phyloP scores from a whole-genome alignment of 805 yeast species.

The Danielia reshetovae region DNA sequence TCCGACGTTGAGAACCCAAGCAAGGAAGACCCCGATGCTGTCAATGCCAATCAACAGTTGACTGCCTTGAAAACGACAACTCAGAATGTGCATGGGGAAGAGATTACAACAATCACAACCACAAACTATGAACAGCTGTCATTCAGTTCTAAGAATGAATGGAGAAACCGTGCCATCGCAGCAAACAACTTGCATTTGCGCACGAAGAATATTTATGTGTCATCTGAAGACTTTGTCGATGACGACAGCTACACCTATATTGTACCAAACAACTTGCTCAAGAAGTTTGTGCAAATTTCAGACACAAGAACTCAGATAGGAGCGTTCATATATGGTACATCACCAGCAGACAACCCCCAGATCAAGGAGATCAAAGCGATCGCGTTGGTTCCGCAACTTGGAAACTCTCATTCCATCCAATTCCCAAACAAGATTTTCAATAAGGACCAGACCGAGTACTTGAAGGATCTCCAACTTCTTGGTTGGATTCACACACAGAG shows the following conservation, averaged over 20 bases:
- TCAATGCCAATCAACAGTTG: slow-evolving; percentile 46
- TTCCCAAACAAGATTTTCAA: slow-evolving; percentile 49
- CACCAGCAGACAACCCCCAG: slow-evolving; percentile 66
- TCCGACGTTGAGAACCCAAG: slow-evolving; percentile 58
- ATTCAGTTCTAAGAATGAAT: slow-evolving; percentile 80
- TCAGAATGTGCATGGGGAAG: slow-evolving; percentile 92
- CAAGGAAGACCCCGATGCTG: slow-evolving; percentile 29
- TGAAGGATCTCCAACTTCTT: slow-evolving; percentile 60
- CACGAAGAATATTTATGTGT: slow-evolving; percentile 65
- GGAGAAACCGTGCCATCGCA: slow-evolving; percentile 86
- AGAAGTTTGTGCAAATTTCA: slow-evolving; percentile 72
- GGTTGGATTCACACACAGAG: slow-evolving; percentile 96
- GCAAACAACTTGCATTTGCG: slow-evolving; percentile 69
- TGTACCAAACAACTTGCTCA: slow-evolving; percentile 76
- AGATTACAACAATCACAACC: slow-evolving; percentile 90
- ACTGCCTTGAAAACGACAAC: slow-evolving; percentile 81
- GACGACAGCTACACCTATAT: slow-evolving; percentile 63
- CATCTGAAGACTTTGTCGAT: slow-evolving; percentile 50
- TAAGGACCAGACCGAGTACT: slow-evolving; percentile 28
- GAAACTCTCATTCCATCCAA: slow-evolving; percentile 62
- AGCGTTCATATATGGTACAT: slow-evolving; percentile 73
- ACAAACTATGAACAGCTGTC: slow-evolving; percentile 80
- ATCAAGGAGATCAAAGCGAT: slow-evolving; percentile 76
- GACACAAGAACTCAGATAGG: slow-evolving; percentile 82
- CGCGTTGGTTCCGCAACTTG: slow-evolving; percentile 85